A percentile compares a stretch with the other conserved stretches of the same genome.
These are phyloP conservation scores for Lepidium africanum DNA, from an alignment of 345 rosid species.

Conservation along the genomic window DNA sequence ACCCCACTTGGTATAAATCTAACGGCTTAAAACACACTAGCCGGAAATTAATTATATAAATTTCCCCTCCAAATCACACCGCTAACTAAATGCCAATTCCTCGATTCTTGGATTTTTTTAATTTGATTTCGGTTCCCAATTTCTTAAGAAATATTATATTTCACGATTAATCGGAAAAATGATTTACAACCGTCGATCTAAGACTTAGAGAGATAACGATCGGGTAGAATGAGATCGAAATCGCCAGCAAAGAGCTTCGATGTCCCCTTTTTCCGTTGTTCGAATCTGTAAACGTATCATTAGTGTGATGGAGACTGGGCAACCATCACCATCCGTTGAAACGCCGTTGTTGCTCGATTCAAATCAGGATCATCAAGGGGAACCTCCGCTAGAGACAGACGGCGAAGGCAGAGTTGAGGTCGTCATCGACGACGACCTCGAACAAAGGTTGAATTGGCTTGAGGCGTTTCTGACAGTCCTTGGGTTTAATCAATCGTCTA, in stretches of 20 bases:
- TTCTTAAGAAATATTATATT: neutral
- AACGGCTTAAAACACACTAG: conserved; percentile 11
- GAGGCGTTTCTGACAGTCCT: conserved; percentile 49
- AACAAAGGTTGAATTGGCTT: conserved; percentile 33
- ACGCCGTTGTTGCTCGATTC: conserved; percentile 47
- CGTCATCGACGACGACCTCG: conserved; percentile 37
- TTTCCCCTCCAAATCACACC: neutral
- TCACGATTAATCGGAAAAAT: neutral
- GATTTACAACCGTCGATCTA: conserved; percentile 23
- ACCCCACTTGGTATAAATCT: neutral
- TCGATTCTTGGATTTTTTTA: neutral
- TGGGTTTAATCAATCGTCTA: conserved; percentile 65
- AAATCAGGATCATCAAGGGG: conserved; percentile 18
- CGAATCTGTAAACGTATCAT: neutral
- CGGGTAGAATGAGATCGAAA: conserved; percentile 16
- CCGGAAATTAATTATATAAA: neutral
- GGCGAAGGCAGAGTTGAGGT: neutral
- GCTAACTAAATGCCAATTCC: conserved; percentile 9
- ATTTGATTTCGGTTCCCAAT: neutral
- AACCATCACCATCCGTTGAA: conserved; percentile 22
- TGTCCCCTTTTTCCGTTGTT: neutral
- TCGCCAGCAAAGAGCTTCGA: conserved; percentile 26
- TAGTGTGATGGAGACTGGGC: conserved; percentile 9
- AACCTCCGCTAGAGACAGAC: neutral
- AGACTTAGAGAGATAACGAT: neutral